Base-by-base conservation (phyloP, 2,329 filamentous ascomycete genomes). In the Fusarium succisae region DNA sequence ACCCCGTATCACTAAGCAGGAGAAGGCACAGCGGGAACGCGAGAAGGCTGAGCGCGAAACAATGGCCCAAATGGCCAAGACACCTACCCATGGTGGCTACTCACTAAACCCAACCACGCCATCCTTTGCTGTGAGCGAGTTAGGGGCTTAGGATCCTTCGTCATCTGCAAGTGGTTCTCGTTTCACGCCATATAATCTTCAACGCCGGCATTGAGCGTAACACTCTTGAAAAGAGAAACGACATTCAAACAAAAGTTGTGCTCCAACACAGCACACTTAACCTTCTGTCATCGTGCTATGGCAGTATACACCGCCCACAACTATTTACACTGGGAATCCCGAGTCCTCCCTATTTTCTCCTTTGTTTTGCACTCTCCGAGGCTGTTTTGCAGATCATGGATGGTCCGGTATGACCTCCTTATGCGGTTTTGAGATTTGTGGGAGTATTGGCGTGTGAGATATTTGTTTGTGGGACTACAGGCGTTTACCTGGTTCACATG, bases 1-100 rank as follows among this genome's bases (percentile, higher is more conserved):
- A 82, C 94, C 94, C 58, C 91, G 95, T 47, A 92, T 94, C 75
- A 96, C 93, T 44, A 98, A 98, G 81, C 92, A 93, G 43, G 93
- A 96, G 80, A 93, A 94, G 77, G 92, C 93, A 70, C 90, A 92
- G 79, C 91, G 94, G 82, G 94, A 97, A 78, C 89, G 90, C 50
- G 94, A 97, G 81, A 96, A 96, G 84, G 87, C 91, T 12, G 92
- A 95, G 73, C 88, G 93, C 47, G 93, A 95, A 81, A 84, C 78
- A 64, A 72, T 85, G 73, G 84, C 83, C 8, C 82, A 83, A 75
- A 70, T 85, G 41, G 77, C 81, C 38, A 82, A 83, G 63, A 85
- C 84, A 55, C 77, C 81, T 8, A 78, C 79, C 18, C 82, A 81
- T 54, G 79, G 80, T 54, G 79, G 80, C 57, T 83, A 83, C 63